Evolutionary conservation across 73 alveolate species (phyloP).

Genomic region (Tetrahymena malaccensis): DNA sequence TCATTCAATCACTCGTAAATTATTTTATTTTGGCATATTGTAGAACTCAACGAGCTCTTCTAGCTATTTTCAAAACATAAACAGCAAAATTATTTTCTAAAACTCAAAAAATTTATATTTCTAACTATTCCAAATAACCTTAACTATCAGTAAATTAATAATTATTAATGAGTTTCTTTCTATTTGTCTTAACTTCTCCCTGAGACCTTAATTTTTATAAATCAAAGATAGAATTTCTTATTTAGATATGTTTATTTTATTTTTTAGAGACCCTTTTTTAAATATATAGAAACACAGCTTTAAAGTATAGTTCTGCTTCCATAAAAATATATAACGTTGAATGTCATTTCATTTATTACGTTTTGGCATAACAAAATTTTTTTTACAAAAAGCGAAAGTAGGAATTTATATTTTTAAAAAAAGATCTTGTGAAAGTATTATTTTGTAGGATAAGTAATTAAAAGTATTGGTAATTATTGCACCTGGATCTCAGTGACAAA

Average conservation of each 20-base stretch:
- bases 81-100: neutral
- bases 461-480: neutral
- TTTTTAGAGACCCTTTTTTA: neutral
- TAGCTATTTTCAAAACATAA: no score
- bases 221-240: neutral
- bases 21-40: no score
- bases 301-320: neutral
- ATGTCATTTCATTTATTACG: neutral
- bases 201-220: neutral
- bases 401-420: neutral
- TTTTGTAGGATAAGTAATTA: neutral
- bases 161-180: neutral
- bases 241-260: neutral
- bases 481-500: neutral
- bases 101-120: neutral
- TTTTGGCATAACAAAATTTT: neutral
- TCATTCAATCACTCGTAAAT: neutral
- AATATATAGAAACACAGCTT: no score
- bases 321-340: no score
- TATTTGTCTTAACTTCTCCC: neutral
- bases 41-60: neutral
- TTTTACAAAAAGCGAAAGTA: neutral
- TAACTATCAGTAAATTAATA: neutral
- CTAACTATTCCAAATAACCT: neutral
- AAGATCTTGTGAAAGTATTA: neutral